Conservation (phyloP, 371 early-diverging fungal species). For the Mucor lusitanicus region DNA sequence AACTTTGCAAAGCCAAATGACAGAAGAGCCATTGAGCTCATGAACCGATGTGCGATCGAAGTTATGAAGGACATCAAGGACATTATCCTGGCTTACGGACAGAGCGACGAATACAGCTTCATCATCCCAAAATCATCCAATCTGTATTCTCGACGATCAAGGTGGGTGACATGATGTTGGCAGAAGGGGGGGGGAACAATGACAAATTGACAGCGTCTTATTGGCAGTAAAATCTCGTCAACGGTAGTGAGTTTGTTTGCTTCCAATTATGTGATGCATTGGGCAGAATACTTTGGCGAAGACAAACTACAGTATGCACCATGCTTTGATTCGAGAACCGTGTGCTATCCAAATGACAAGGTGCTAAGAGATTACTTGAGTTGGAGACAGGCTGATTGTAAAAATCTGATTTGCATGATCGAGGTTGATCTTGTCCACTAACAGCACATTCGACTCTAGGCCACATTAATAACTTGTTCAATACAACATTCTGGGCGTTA, state of each 20-base stretch:
- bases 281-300: constrained; percentile 76
- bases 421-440: background rate
- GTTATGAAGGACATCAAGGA: constrained; percentile 85
- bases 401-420: background rate
- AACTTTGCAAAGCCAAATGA: constrained; percentile 94
- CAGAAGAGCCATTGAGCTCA: constrained; percentile 76
- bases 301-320: constrained; percentile 77
- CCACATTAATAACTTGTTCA: constrained; percentile 89
- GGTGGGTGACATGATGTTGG: constrained; percentile 27
- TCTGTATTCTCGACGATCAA: constrained; percentile 80
- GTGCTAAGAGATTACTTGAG: constrained; percentile 88
- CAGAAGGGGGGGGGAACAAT: background rate
- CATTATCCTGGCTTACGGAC: constrained; percentile 87
- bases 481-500: constrained; percentile 93
- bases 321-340: constrained; percentile 89
- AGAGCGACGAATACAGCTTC: constrained; percentile 95
- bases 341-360: constrained; percentile 82
- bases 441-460: constrained; percentile 28
- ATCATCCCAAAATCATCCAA: constrained; percentile 66
- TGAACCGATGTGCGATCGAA: constrained; percentile 80
- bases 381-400: constrained; percentile 96
- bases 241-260: constrained; percentile 87
- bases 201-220: background rate
- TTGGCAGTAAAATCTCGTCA: constrained; percentile 77
- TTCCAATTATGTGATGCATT: constrained; percentile 80